Evolutionary conservation across 495 filamentous ascomycete species (phyloP), one percentile per base, ranked within the genome.

Genomic region (Achaetomiella virescens): DNA sequence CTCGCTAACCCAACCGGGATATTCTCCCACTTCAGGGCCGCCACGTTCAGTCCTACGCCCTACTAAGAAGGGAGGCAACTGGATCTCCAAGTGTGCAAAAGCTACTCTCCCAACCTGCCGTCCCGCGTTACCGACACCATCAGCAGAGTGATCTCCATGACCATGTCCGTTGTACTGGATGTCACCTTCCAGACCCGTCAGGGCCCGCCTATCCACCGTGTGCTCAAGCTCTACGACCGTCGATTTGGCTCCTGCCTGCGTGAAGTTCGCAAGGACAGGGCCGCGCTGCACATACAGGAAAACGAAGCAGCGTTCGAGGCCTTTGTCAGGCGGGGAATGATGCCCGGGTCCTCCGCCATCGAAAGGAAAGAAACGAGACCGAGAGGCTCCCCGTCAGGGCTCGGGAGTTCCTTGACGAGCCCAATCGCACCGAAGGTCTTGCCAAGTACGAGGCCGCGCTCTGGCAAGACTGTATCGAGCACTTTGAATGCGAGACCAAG

Each of bases 211-310:
- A 20, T 54, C 18, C 41, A 37, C 51, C 9, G 7, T 25, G 51
- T 54, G 29, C 41, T 54, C 41, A 54, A 54, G 41, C 41, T 54
- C 51, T 54, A 54, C 31, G 51, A 54, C 51, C 51, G 51, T 54
- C 51, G 51, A 46, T 54, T 54, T 54, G 51, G 51, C 41, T 54
- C 29, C 0, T 37, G 41, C 31, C 51, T 37, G 31, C 51, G 51
- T 8, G 20, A 54, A 5, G 15, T 37, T 46, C 3, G 1, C 29
- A 15, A 18, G 18, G 21, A 54, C 40, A 54, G 15, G 29, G 1
- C 21, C 29, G 51, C 51, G 29, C 51, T 41, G 2, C 15, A 46
- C 31, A 45, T 41, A 37, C 41, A 46, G 41, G 41, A 54, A 46
- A 37, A 27, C 8, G 51, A 37, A 27, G 51, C 51, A 46, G 51